Evolutionary conservation across 768 basidiomycete genomes (phyloP).

Genomic region (Tylopilus sp.): DNA sequence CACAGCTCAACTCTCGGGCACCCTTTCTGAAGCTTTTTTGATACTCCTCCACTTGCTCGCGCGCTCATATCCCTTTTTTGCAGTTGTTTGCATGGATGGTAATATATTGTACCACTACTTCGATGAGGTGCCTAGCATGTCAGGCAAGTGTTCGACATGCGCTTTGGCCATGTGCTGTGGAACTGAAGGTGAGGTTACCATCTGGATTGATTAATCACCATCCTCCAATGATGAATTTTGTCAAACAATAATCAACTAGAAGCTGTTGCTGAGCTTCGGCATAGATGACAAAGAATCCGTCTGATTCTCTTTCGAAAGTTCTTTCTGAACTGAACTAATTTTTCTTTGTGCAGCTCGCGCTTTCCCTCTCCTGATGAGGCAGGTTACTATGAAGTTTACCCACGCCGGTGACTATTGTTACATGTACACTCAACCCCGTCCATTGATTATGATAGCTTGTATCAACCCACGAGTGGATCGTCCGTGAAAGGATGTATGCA

Average conservation of each 20-base stretch:
- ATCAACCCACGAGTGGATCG: not conserved
- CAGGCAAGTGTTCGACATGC: fast-evolving
- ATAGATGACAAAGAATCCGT: slow-evolving; percentile 45
- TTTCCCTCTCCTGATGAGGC: not conserved
- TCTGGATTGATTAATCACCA: not conserved
- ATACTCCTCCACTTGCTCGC: too few species aligned
- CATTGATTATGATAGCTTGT: not conserved
- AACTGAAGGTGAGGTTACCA: slow-evolving; percentile 7
- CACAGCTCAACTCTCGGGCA: slow-evolving; percentile 86
- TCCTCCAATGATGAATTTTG: slow-evolving; percentile 20
- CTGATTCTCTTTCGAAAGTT: slow-evolving; percentile 29
- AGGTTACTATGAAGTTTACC: not conserved
- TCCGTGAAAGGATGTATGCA: not conserved
- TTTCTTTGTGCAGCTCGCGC: not conserved
- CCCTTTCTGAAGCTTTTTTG: slow-evolving; percentile 56
- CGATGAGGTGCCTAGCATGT: too few species aligned
- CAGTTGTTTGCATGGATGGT: not conserved
- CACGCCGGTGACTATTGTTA: not conserved
- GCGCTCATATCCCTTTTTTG: not conserved
- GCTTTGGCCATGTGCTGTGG: fast-evolving
- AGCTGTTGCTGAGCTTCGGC: slow-evolving; percentile 83
- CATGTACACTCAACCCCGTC: slow-evolving; percentile 4
- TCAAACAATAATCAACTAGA: slow-evolving; percentile 71
- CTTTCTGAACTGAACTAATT: not conserved
- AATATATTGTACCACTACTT: too few species aligned